A percentile compares a stretch with the other conserved stretches of the same genome.
These are phyloP conservation scores for Pyrus pyrifolia DNA, from an alignment of 306 rosid species.

Conservation along the genomic window DNA sequence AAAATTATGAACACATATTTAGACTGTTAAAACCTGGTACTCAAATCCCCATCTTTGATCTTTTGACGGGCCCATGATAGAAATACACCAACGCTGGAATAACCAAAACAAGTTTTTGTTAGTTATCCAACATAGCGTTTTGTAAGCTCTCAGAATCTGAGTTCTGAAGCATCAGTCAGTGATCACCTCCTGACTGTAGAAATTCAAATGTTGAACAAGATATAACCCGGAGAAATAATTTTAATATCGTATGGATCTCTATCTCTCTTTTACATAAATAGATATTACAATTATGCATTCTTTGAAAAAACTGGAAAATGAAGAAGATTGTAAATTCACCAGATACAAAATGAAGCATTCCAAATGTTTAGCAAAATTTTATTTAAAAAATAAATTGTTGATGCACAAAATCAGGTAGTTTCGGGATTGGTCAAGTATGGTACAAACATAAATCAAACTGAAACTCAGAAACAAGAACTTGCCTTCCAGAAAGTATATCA, in stretches of 20 bases:
- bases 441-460: too few relatives aligned
- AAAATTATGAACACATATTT: background rate
- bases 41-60: slow-evolving; percentile 22
- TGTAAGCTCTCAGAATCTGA: background rate
- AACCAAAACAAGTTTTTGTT: background rate
- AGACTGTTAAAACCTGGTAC: slow-evolving; percentile 37
- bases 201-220: background rate
- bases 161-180: background rate
- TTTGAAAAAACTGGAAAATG: background rate
- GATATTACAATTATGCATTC: background rate
- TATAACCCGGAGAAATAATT: background rate
- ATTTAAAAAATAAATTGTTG: too few relatives aligned
- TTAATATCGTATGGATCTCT: background rate
- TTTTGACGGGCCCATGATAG: slow-evolving; percentile 70
- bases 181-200: background rate
- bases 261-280: background rate
- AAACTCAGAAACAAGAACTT: slow-evolving; percentile 24
- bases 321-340: too few relatives aligned
- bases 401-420: too few relatives aligned
- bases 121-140: background rate
- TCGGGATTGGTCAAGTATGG: too few relatives aligned
- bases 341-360: too few relatives aligned
- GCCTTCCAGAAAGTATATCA: slow-evolving; percentile 96
- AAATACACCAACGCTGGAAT: slow-evolving; percentile 71
- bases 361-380: too few relatives aligned